Base-by-base conservation (phyloP, 2,329 filamentous ascomycete species). In the Diatrype stigma region DNA sequence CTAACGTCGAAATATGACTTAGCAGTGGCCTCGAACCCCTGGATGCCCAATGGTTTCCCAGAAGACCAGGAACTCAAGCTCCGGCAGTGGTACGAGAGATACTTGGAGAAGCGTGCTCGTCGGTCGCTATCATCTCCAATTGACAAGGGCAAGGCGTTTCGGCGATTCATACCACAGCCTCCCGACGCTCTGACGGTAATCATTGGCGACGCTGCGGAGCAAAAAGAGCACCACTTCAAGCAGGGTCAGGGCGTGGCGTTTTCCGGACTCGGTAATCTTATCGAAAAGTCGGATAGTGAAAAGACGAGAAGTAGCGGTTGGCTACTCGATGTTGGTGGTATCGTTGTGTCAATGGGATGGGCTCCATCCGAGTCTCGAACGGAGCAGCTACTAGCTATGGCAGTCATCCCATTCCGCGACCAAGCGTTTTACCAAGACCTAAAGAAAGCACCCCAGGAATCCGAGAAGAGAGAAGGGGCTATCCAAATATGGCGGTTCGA, bases 321-420 rank as follows among this genome's bases (percentile, higher is more conserved):
- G 77, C 67, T 82, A 56, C 59, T 84, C 14, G 76, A 84, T 51
- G 70, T 74, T 0, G 79, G 78, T 11, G 80, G 80, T 46, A 70
- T 81, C 14, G 73, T 80, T 4, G 63, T 78, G 4, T 69, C 73
- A 23, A 74, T 83, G 63, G 74, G 72, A 45, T 84, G 81, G 81
- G 76, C 74, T 1, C 74, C 76, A 2, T 56, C 65, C 2, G 59
- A 62, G 2, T 64, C 64, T 10, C 60, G 67, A 17, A 59, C 65
- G 6, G 63, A 70, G 3, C 79, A 82, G 59, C 61, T 80, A 23
- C 71, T 84, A 8, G 79, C 79, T 2, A 60, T 83, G 28, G 74
- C 77, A 1, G 69, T 79, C 3, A 67, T 76, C 6, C 79, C 80
- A 1, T 73, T 76, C 51, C 64, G 69, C 0, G 79, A 82, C 49